phyloP scores from a whole-genome alignment of 257 asterid species.

The Agastache rugosa region DNA sequence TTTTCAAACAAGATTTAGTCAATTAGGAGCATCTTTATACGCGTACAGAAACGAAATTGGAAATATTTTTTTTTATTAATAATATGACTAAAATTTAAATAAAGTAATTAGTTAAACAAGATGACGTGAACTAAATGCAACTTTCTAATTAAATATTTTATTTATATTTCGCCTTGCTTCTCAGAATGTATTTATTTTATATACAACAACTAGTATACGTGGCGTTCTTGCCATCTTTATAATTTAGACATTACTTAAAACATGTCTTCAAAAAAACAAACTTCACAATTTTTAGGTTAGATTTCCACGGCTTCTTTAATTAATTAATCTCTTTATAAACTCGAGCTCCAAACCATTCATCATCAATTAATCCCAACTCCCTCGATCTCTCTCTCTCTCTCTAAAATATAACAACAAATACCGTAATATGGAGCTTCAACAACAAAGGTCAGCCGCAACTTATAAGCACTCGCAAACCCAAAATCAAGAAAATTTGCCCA shows the following conservation, averaged over 20 bases:
- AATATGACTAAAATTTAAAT: too few species aligned
- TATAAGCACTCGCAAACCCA: slow-evolving; percentile 18
- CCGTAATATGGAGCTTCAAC: neutral
- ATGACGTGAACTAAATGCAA: neutral
- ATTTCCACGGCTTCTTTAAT: neutral
- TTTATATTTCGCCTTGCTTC: slow-evolving; percentile 3
- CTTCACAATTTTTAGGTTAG: neutral
- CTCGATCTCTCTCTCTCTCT: neutral
- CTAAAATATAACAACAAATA: neutral
- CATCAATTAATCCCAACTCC: neutral
- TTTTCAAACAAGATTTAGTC: too few species aligned
- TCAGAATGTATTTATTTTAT: neutral
- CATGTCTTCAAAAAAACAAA: neutral
- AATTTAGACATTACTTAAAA: slow-evolving; percentile 1
- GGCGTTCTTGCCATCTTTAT: neutral
- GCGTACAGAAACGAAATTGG: neutral
- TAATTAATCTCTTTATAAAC: neutral
- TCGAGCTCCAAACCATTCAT: neutral
- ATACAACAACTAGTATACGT: neutral
- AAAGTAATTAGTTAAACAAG: neutral
- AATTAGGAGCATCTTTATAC: too few species aligned
- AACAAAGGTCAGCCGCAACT: neutral
- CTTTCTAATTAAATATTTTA: neutral
- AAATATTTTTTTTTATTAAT: too few species aligned
- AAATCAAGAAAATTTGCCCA: slow-evolving; percentile 34